A percentile compares a stretch with the other conserved stretches of the same genome.
phyloP scores from a whole-genome alignment of 176 grass and related monocot genomes.

The Eragrostis curvula region DNA sequence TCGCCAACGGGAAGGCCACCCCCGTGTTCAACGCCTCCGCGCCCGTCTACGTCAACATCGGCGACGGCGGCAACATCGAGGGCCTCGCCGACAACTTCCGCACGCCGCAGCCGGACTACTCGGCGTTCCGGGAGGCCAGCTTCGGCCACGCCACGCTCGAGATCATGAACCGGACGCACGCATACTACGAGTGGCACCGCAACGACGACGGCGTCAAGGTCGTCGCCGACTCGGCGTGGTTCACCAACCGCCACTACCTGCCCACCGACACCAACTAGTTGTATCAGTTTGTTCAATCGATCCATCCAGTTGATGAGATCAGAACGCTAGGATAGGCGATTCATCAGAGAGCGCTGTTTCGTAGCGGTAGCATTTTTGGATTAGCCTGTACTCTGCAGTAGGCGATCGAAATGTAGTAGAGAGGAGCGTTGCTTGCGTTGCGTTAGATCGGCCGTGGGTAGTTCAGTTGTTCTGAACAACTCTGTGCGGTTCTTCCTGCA shows the following conservation, averaged over 20 bases:
- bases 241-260: conserved; percentile 63
- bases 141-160: conserved; percentile 69
- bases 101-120: conserved; percentile 63
- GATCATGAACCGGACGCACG: conserved; percentile 72
- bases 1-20: conserved; percentile 45
- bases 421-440: too few species aligned
- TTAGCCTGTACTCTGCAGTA: too few species aligned
- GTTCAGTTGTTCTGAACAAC: too few species aligned
- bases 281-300: too few species aligned
- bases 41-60: conserved; percentile 70
- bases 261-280: conserved; percentile 34
- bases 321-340: too few species aligned
- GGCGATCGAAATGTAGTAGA: too few species aligned
- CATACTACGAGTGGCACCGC: conserved; percentile 68
- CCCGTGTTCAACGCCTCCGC: conserved; percentile 52
- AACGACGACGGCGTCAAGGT: conserved; percentile 68
- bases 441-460: too few species aligned
- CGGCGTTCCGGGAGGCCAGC: conserved; percentile 69
- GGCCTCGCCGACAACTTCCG: conserved; percentile 58
- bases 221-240: conserved; percentile 62
- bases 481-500: too few species aligned
- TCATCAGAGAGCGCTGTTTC: too few species aligned
- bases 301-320: too few species aligned
- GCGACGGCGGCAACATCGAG: conserved; percentile 71
- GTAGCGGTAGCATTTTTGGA: too few species aligned